Evolutionary conservation across 352 stramenopile species (phyloP), one percentile per base, ranked within the genome.

Genomic region (Phytophthora syringae): DNA sequence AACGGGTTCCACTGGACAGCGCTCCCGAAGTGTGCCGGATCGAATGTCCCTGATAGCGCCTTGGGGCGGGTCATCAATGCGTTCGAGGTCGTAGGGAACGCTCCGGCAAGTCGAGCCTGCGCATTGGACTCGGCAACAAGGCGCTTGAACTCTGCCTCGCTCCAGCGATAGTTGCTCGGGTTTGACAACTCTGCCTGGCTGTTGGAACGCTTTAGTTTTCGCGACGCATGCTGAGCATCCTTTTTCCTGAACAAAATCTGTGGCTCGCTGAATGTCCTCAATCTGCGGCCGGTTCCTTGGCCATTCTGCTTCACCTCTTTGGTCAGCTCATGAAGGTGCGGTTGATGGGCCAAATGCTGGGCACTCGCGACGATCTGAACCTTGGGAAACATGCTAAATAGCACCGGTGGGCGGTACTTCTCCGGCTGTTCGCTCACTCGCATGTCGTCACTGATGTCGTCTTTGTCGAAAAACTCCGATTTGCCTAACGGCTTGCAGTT

Each of bases 311-410:
- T 82, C 3, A 73, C 66, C n/a, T 79, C 74, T 55, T 78, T 82
- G 16, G 57, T 74, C 53, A 81, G 20, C 21, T 72, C 74, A 48
- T 91, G 71, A 5, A 93, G 66, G 44, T 87, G 82, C 3, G 84
- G 77, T 52, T 92, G 81, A 22, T 93, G 84, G 0, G 79, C 82
- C 10, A 93, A 72, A 53, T 93, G 86, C 64, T 94, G 86, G 2
- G 88, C 84, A 21, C 82, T 92, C 10, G 84, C 72, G 24, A 93
- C 84, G 45, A 95, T 94, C 50, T 93, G 84, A 9, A 94, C 88
- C 54, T 91, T 94, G 0, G 88, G 88, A 24, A 95, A 95, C 81
- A 95, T 93, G 43, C 74, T 83, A 58, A 93, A 95, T 11, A 95
- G 63, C 28, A 75, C 60, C 1, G 79, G 59, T 0, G 80, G 66